Evolutionary conservation across 2,329 filamentous ascomycete species (phyloP), one percentile per base, ranked within the genome.

Genomic region (Fusarium pseudoanthophilum): DNA sequence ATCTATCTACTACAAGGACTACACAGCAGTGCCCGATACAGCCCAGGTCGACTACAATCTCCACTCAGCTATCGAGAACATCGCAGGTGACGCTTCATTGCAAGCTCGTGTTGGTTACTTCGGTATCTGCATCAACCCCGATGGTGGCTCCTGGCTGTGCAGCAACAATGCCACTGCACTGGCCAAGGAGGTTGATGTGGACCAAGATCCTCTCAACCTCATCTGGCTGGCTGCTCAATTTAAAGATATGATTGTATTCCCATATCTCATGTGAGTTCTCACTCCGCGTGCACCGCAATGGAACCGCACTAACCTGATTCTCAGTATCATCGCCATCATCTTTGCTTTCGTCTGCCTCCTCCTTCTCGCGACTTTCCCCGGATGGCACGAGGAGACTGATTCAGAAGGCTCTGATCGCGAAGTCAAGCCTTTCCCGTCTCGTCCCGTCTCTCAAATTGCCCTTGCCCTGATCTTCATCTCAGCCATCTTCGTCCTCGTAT

Each of bases 241-340:
- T 86, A 98, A 98, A 83, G 95, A 98, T 83, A 95, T 95, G 84
- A 96, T 99, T 81, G 95, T 99, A 49, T 99, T 99, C 81, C 96
- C 96, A 15, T 99, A 98, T 80, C 86, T 99, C 26, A 92, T 99
- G 93, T 96, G 83, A 86, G 93, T 86, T n/a, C 4, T 20, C 7
- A 26, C 34, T 3, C 8, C 15, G 2, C 9, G 11, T 18, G 15
- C 14, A 26, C 55, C 24, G 14, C 13, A 15, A 15, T 21, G 21
- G 5, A 6, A 15, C 14, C 3, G 42, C 34, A 28, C 69, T 77
- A 39, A 75, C 64, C 15, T 6, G 10, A 21, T 10, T 15, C 34
- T 75, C 56, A 96, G 94, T 73, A 99, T 99, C 86, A 95, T 99
- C 79, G 96, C 96, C 80, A 95, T 98, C 80, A 93, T 99, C 82